phyloP scores from a whole-genome alignment of 352 stramenopile genomes.

The Phytophthora pinifolia region DNA sequence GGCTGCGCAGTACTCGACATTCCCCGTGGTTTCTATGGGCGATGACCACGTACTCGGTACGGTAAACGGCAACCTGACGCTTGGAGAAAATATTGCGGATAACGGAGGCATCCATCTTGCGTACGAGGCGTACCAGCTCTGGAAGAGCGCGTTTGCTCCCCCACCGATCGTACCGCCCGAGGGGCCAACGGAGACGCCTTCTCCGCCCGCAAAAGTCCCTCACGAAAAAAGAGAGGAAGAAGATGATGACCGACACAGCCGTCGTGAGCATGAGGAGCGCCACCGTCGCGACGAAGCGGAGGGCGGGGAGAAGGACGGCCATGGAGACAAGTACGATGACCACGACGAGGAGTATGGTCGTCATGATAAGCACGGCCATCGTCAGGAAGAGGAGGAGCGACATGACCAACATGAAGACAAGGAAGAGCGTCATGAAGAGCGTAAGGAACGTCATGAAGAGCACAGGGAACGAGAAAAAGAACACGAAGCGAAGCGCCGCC shows the following conservation, averaged over 20 bases:
- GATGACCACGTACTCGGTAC: conserved; percentile 47
- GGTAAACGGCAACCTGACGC: conserved; percentile 90
- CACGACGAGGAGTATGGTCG: conserved; percentile 1
- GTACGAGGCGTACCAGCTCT: conserved; percentile 81
- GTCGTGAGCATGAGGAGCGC: conserved; percentile 3
- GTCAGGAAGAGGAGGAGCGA: conserved; percentile 12
- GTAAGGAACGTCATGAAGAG: conserved; percentile 6
- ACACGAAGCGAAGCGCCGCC: conserved; percentile 10
- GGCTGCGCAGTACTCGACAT: conserved; percentile 58
- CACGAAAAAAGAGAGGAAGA: conserved; percentile 5
- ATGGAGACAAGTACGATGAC: neutral
- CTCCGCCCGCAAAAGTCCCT: conserved; percentile 3
- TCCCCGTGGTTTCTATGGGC: conserved; percentile 40
- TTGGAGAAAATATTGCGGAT: conserved; percentile 93
- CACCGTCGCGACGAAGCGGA: conserved; percentile 12
- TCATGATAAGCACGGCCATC: neutral
- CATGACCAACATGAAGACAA: neutral
- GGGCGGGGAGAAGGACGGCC: neutral
- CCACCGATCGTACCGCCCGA: conserved; percentile 3
- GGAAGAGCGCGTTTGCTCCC: conserved; percentile 30
- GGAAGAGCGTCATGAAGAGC: conserved; percentile 4
- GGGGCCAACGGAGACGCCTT: conserved; percentile 2
- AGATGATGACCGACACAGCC: conserved; percentile 1
- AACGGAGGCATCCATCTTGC: conserved; percentile 86
- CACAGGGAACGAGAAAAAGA: conserved; percentile 10